A percentile compares a stretch with the other conserved stretches of the same genome.
These are phyloP conservation scores for Neurospora hispaniola DNA, from an alignment of 495 filamentous ascomycete genomes.

Conservation along the genomic window DNA sequence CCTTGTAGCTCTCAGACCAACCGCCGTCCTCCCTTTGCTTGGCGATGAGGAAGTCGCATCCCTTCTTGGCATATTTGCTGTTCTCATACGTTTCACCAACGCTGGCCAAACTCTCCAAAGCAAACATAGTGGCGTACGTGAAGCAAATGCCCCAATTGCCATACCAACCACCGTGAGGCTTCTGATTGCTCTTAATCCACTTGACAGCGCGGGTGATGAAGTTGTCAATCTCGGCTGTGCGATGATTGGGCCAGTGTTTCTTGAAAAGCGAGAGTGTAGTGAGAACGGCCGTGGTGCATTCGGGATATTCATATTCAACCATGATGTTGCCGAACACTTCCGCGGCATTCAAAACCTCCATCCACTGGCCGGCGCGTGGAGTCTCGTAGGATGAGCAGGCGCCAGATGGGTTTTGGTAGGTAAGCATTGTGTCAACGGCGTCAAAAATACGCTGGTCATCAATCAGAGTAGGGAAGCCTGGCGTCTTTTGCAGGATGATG, in stretches of 20 bases:
- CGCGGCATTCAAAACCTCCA: constrained; percentile 86
- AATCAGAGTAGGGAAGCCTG: constrained; percentile 65
- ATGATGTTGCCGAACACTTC: constrained; percentile 97
- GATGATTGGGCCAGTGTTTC: constrained; percentile 70
- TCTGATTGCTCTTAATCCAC: constrained; percentile 74
- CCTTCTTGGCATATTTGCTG: constrained; percentile 56
- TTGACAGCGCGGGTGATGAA: constrained; percentile 60
- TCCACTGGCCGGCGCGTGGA: constrained; percentile 58
- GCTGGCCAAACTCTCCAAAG: constrained; percentile 71
- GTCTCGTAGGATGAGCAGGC: constrained; percentile 88
- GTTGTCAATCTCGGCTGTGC: constrained; percentile 58
- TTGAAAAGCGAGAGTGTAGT: constrained; percentile 77
- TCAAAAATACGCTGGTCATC: constrained; percentile 68
- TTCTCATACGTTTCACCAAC: constrained; percentile 73
- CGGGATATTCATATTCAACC: constrained; percentile 96
- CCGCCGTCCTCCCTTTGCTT: constrained; percentile 83
- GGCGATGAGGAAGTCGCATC: constrained; percentile 74
- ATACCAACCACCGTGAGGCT: constrained; percentile 85
- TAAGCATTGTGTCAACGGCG: constrained; percentile 79
- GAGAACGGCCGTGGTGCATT: constrained; percentile 94
- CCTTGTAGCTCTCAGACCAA: constrained; percentile 92
- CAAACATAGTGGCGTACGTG: constrained; percentile 94
- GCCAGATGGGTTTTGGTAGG: constrained; percentile 83
- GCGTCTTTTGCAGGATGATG: constrained; percentile 70
- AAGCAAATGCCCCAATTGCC: constrained; percentile 97